A percentile compares a stretch with the other conserved stretches of the same genome.
phyloP scores from a whole-genome alignment of 129 eudicot species.

The Flaveria brownii region DNA sequence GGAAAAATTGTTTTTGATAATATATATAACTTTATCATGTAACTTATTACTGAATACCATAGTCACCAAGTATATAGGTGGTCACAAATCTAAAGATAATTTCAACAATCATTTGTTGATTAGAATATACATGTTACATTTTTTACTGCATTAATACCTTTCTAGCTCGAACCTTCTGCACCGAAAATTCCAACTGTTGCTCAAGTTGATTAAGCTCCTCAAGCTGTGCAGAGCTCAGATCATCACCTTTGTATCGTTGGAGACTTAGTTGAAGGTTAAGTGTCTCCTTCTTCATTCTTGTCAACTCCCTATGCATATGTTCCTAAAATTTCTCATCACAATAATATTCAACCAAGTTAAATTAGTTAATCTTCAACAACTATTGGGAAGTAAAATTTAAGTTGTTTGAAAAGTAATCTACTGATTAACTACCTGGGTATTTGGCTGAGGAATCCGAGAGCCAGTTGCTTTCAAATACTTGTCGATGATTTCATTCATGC shows the following conservation, averaged over 20 bases:
- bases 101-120: not conserved
- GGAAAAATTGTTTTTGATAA: no score
- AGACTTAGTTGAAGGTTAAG: slow-evolving; percentile 63
- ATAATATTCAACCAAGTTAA: slow-evolving; percentile 3
- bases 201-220: slow-evolving; percentile 76
- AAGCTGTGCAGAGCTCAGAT: slow-evolving; percentile 51
- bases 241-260: slow-evolving; percentile 72
- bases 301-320: slow-evolving; percentile 51
- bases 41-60: not conserved
- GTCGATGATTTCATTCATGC: slow-evolving; percentile 75
- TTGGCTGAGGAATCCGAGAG: slow-evolving; percentile 42
- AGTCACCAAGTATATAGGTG: not conserved
- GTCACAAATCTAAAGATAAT: not conserved
- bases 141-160: slow-evolving; percentile 45
- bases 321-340: slow-evolving; percentile 42
- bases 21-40: not conserved
- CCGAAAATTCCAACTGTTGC: slow-evolving; percentile 65
- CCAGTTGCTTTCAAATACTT: slow-evolving; percentile 62
- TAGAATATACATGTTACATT: no score
- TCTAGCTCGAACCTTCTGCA: slow-evolving; percentile 72
- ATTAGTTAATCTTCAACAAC: not conserved
- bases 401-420: not conserved
- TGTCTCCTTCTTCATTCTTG: slow-evolving; percentile 63
- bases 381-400: not conserved
- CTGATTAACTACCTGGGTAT: slow-evolving; percentile 45